These are phyloP conservation scores for Hypoxylon sp. DNA, from an alignment of 2,329 filamentous ascomycete species.

Conservation along the genomic window DNA sequence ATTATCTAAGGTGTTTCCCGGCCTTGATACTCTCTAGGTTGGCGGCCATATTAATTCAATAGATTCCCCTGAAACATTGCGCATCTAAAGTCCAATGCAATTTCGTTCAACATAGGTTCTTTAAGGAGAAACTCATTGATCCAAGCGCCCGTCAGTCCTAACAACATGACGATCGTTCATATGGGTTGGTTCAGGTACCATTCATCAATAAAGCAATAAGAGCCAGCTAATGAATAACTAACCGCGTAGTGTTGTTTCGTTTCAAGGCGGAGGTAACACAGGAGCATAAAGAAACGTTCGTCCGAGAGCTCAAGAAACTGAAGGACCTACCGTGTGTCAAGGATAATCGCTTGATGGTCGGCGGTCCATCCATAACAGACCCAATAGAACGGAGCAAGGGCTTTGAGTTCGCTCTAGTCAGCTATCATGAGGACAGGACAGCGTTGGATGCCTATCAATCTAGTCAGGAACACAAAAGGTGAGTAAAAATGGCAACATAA, in stretches of 20 bases:
- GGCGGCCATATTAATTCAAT: no score
- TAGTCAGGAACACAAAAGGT: slow-evolving; percentile 61
- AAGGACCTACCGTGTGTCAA: slow-evolving; percentile 58
- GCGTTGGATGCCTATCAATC: slow-evolving; percentile 62
- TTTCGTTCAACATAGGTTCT: no score
- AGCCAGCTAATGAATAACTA: no score
- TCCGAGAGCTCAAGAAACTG: slow-evolving; percentile 58
- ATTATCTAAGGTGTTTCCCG: neutral
- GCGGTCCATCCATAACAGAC: slow-evolving; percentile 61
- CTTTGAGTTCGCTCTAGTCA: slow-evolving; percentile 60
- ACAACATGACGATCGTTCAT: slow-evolving; percentile 49
- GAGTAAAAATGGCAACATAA: slow-evolving; percentile 21
- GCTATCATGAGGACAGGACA: slow-evolving; percentile 56
- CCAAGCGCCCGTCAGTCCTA: neutral
- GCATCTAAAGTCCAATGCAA: no score
- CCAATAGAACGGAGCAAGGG: slow-evolving; percentile 62
- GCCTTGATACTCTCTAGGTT: no score
- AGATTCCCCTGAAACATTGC: no score
- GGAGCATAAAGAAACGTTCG: slow-evolving; percentile 55
- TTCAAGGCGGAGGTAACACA: slow-evolving; percentile 48
- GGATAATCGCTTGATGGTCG: slow-evolving; percentile 58
- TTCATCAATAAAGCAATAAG: no score
- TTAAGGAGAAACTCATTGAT: no score
- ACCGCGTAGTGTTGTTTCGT: slow-evolving; percentile 56
- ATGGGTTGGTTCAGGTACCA: slow-evolving; percentile 44